Evolutionary conservation across 768 basidiomycete species (phyloP), one percentile per base, ranked within the genome.

Genomic region (Pulveroboletus ravenelii): DNA sequence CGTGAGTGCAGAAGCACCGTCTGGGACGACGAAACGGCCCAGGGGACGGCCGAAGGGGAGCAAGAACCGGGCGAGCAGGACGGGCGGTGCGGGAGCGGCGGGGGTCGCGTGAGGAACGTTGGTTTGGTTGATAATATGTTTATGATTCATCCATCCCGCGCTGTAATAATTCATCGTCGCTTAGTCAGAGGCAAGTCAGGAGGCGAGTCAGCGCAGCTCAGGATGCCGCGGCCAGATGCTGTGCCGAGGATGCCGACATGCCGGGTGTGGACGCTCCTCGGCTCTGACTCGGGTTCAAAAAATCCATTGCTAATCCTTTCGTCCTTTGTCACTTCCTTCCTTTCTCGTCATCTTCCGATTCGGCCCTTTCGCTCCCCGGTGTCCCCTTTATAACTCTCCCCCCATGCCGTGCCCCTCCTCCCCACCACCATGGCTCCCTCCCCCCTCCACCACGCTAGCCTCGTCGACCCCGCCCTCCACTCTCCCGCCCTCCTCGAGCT

Each of bases 31-130:
- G 7, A 86, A 85, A 54, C 67, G 83, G 13, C 81, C 84, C 0
- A 71, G 85, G 38, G 85, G 85, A 25, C 69, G 85, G 9, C 85
- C 85, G 31, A 84, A 82, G 59, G 85, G 85, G 2, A 87, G 85
- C 62, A 85, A 83, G 66, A 86, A 85, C 29, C 64, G 67, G 42
- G 54, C 54, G 0, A 53, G 59, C 42, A 62, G 47, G 45, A 9
- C 58, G 36, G 59, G 57, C 12, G 38, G 47, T 34, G 50, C 37
- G 36, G 62, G 52, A 9, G 31, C 41, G 8, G 30, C 34, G 46
- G 50, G 40, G 45, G 10, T 36, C 25, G 46, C 43, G 13, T 57
- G 27, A 48, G 29, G 20, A 6, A 9, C 5, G 13, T 23, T 27
- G 14, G n/a, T n/a, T 44, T 18, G 44, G 49, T 23, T 41, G 13